These are phyloP conservation scores for Cyberlindnera subsufficiens DNA, from an alignment of 805 yeast genomes.

Conservation along the genomic window DNA sequence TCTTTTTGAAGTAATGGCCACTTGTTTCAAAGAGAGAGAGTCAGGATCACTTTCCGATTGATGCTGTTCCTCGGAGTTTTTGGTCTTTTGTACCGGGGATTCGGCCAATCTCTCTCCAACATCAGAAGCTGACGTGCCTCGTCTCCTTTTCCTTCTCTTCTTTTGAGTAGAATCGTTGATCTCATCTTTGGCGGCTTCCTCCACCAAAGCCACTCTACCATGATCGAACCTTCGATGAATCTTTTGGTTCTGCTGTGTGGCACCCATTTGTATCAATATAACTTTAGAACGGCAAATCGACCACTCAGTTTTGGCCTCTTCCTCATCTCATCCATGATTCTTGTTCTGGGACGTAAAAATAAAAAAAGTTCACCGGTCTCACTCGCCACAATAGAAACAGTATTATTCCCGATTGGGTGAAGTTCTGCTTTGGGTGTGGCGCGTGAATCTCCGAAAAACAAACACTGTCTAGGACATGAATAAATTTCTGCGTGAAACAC, in stretches of 20 bases:
- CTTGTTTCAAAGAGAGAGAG: background rate
- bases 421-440: too few species aligned
- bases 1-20: background rate
- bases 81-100: background rate
- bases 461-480: too few species aligned
- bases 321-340: too few species aligned
- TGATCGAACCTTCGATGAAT: conserved; percentile 6
- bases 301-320: too few species aligned
- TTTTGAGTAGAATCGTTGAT: conserved; percentile 1
- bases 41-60: background rate
- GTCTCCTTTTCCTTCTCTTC: conserved; percentile 17
- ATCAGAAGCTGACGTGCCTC: background rate
- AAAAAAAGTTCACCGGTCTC: too few species aligned
- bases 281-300: too few species aligned
- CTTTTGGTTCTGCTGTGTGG: conserved; percentile 7
- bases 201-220: background rate
- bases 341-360: too few species aligned
- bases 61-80: background rate
- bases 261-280: background rate
- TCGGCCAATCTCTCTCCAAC: background rate
- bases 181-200: background rate
- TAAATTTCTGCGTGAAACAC: too few species aligned
- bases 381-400: too few species aligned
- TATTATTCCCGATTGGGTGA: too few species aligned
- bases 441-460: too few species aligned